phyloP scores from a whole-genome alignment of 768 basidiomycete species.

The Suillus subluteus region DNA sequence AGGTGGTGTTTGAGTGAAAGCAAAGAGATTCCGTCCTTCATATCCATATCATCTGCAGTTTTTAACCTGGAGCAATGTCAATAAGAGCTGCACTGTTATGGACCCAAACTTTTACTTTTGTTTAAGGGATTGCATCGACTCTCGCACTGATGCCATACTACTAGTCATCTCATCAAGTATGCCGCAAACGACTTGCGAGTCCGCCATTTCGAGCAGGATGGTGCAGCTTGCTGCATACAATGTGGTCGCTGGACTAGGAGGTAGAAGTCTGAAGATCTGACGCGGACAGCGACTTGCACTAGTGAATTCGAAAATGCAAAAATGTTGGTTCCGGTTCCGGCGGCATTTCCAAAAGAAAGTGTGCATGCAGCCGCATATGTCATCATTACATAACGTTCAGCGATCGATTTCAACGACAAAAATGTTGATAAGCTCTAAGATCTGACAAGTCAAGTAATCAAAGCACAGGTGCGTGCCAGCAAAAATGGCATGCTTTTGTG shows the following conservation, averaged over 20 bases:
- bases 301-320: no score
- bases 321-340: no score
- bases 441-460: no score
- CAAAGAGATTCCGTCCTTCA: slow-evolving; percentile 85
- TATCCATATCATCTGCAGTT: slow-evolving; percentile 46
- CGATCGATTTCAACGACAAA: no score
- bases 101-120: slow-evolving; percentile 49
- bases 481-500: no score
- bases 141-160: slow-evolving; percentile 64
- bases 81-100: slow-evolving; percentile 2
- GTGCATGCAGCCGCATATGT: no score
- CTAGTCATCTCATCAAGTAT: slow-evolving; percentile 59
- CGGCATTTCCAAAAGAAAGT: no score
- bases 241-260: not conserved
- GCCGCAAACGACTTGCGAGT: slow-evolving; percentile 26
- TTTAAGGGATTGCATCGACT: slow-evolving; percentile 54
- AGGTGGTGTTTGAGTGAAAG: slow-evolving; percentile 86
- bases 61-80: slow-evolving; percentile 33
- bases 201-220: slow-evolving; percentile 19
- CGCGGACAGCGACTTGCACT: no score
- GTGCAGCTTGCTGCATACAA: not conserved
- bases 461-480: no score
- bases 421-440: no score
- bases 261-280: not conserved
- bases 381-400: no score